Evolutionary conservation across 2,329 filamentous ascomycete species (phyloP), one percentile per base, ranked within the genome.

Genomic region (Neopestalotiopsis sp.): DNA sequence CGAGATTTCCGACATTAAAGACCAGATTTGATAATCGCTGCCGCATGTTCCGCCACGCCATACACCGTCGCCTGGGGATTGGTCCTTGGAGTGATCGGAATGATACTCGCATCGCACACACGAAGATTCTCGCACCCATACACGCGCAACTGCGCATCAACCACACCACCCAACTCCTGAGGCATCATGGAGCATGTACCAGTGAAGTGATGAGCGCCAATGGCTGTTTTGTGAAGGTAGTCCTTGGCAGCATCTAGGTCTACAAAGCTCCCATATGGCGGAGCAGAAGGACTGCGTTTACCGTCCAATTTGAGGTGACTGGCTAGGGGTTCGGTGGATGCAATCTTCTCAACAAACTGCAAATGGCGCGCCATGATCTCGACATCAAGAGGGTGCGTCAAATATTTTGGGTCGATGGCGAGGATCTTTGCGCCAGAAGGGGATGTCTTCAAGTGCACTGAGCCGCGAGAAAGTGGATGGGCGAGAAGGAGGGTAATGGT

Each of bases 331-430:
- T 67, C 73, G 58, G 82, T 79, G n/a, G 71, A 86, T 12, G 71
- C 72, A 56, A 76, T 70, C 64, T 66, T 69, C 67, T 75, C 82
- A 38, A 85, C 80, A 67, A 85, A 82, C 56, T 82, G 82, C 5
- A 84, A 79, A 10, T 79, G 81, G 32, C 80, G 79, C 2, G 79
- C 81, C 34, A 88, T 81, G 40, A 76, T 82, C 76, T 89, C 87
- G 64, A 90, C 75, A 72, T 90, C 89, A 38, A 89, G 81, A 4
- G 87, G 84, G 71, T 89, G 78, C 7, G 82, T 82, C 73, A 90
- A 84, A 79, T 85, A 90, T 5, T 59, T 59, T 53, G 74, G 34
- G 24, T 67, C 59, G 5, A 69, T 4, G 66, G 38, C 24, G 63
- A 13, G 7, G 24, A 14, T 20, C 17, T 20, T 53, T 5, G 13